Conservation (phyloP, 169 alveolate species). For the Plasmodium vinckei region DNA sequence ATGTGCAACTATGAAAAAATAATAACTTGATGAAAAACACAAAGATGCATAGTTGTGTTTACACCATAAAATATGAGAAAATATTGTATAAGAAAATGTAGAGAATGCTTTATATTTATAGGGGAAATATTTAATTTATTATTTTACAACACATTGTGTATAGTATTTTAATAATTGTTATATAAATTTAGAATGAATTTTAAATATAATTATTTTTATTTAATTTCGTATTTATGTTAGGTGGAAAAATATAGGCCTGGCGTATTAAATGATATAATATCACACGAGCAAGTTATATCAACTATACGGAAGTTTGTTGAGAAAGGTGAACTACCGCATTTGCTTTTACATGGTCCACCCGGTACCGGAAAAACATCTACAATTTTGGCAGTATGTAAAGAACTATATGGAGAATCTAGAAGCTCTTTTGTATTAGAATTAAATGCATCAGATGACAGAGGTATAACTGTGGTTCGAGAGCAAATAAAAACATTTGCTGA, state of each 20-base stretch:
- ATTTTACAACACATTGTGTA: too few relatives aligned
- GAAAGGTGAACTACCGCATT: conserved; percentile 96
- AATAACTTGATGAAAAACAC: too few relatives aligned
- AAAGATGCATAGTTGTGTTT: too few relatives aligned
- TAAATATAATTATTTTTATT: too few relatives aligned
- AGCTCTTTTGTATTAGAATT: conserved; percentile 92
- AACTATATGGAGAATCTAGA: conserved; percentile 91
- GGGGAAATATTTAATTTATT: too few relatives aligned
- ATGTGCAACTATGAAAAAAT: too few relatives aligned
- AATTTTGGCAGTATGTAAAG: conserved; percentile 93
- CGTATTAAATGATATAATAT: conserved; percentile 93
- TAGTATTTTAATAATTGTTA: too few relatives aligned
- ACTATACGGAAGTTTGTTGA: conserved; percentile 93
- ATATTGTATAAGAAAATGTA: too few relatives aligned
- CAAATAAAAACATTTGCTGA: conserved; percentile 95
- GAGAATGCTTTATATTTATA: too few relatives aligned
- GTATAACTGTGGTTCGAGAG: conserved; percentile 97
- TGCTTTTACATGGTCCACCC: conserved; percentile 98
- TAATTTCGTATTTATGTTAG: conserved; percentile 60
- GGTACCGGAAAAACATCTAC: conserved; percentile 97
- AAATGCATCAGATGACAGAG: conserved; percentile 99
- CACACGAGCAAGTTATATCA: conserved; percentile 95
- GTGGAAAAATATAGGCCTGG: conserved; percentile 97
- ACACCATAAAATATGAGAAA: too few relatives aligned
- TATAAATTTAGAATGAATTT: too few relatives aligned